These are phyloP conservation scores for Phytophthora pini DNA, from an alignment of 352 stramenopile species.

Conservation along the genomic window DNA sequence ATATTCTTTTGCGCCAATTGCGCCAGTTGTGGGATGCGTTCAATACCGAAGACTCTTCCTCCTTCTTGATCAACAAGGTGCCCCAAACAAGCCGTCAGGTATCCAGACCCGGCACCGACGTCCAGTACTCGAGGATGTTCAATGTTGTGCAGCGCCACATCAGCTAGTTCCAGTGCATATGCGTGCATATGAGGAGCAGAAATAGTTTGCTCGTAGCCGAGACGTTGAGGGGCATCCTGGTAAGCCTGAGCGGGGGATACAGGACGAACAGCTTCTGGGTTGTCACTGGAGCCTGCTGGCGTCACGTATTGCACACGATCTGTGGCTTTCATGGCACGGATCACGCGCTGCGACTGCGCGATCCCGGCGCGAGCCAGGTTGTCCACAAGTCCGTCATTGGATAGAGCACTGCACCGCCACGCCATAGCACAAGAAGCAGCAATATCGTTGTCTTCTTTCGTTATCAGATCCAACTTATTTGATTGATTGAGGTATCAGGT, in stretches of 20 bases:
- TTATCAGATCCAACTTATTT: slow-evolving; percentile 6
- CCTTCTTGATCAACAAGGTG: slow-evolving; percentile 65
- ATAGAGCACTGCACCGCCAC: slow-evolving; percentile 75
- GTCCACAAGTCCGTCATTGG: slow-evolving; percentile 74
- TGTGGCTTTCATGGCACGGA: slow-evolving; percentile 77
- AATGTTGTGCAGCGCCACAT: slow-evolving; percentile 53
- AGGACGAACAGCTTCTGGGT: background rate
- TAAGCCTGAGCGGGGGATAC: slow-evolving; percentile 62
- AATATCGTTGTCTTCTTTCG: slow-evolving; percentile 3
- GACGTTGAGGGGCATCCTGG: slow-evolving; percentile 81
- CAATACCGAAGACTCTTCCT: slow-evolving; percentile 89
- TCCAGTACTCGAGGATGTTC: slow-evolving; percentile 88
- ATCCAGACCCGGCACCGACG: slow-evolving; percentile 95
- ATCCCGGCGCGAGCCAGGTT: slow-evolving; percentile 74
- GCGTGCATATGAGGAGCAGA: slow-evolving; percentile 94
- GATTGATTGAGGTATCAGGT: too few species aligned
- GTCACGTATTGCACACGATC: slow-evolving; percentile 76
- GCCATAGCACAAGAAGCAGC: slow-evolving; percentile 45
- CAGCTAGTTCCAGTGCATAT: slow-evolving; percentile 77
- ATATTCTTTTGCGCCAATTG: slow-evolving; percentile 88
- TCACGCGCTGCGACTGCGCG: slow-evolving; percentile 67
- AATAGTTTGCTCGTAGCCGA: slow-evolving; percentile 89
- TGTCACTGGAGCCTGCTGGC: slow-evolving; percentile 1
- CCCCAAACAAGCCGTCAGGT: slow-evolving; percentile 94
- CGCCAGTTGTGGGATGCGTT: slow-evolving; percentile 89